These are phyloP conservation scores for Takashimella tepidaria DNA, from an alignment of 1,284 basidiomycete genomes.

Conservation along the genomic window DNA sequence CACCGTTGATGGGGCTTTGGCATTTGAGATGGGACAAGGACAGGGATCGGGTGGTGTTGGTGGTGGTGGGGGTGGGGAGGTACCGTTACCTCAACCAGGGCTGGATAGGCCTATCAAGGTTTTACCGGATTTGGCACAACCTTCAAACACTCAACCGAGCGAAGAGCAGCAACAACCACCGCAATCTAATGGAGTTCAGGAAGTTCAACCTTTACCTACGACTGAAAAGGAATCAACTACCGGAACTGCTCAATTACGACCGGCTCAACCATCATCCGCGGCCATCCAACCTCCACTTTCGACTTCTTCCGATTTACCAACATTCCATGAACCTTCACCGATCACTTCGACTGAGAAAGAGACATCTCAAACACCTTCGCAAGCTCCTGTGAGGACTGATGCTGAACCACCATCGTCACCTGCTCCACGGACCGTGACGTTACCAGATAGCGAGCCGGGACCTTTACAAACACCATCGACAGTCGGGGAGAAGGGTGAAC, in stretches of 20 bases:
- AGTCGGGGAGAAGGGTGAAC: conserved; percentile 2
- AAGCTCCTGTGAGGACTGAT: background rate
- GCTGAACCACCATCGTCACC: conserved; percentile 36
- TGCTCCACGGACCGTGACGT: conserved; percentile 14
- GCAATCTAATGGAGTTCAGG: background rate
- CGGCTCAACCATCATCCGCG: background rate
- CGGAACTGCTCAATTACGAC: background rate
- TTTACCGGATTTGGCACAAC: conserved; percentile 26
- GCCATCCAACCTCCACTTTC: background rate
- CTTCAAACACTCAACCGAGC: conserved; percentile 20
- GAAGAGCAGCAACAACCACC: conserved; percentile 2
- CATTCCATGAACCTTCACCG: background rate
- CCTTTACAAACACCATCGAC: background rate
- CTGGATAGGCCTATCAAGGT: conserved; percentile 39
- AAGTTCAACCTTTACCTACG: background rate
- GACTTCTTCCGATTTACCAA: background rate
- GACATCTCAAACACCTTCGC: background rate
- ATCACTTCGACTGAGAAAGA: background rate
- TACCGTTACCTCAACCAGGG: conserved; percentile 1
- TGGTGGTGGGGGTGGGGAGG: background rate
- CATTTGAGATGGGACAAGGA: no score
- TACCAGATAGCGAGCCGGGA: conserved; percentile 20
- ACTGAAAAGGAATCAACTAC: no score
- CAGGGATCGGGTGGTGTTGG: no score
- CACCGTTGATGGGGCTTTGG: conserved; percentile 18